Evolutionary conservation across 352 stramenopile genomes (phyloP), one percentile per base, ranked within the genome.

Genomic region (Phytopythium montanum): DNA sequence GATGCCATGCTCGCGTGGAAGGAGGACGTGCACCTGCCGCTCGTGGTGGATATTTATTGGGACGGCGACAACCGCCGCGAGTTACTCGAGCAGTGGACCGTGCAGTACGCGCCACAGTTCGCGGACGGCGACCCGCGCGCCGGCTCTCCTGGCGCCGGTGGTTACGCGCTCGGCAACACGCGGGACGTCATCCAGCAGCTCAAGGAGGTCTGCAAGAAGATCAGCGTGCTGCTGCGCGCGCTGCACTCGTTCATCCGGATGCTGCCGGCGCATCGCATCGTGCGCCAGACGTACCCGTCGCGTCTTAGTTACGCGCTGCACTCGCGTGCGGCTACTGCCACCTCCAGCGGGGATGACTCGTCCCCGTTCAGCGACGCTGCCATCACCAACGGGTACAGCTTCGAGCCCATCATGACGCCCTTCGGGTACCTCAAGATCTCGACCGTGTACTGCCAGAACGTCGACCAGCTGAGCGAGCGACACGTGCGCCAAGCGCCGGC

Each of bases 121-220:
- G 63, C 69, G 29, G 64, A 68, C 0, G 56, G 66, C 5, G 68
- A 66, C 14, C 63, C 75, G 21, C 29, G 34, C 23, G 38, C 59
- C 19, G 33, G 16, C 10, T 36, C 65, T 3, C 51, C 60, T 9
- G 45, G 49, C 16, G 48, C 39, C 19, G 31, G 57, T 54, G 61
- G 49, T 31, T 55, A 52, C 12, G 57, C 50, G 38, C 60, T 67
- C 10, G 49, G 69, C 23, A 73, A 76, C 0, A 77, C 70, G 13
- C 69, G 82, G 6, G 81, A 93, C 61, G 79, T 93, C 42, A 88
- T 95, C 51, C 72, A 88, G 61, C 79, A 92, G 44, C 69, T 95
- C 9, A 87, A 88, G 36, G 84, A 93, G 44, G 83, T 92, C 23
- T 84, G 81, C 60, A 92, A 93, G 64, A 74, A 85, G 26, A 90